Conservation (phyloP, 2,329 filamentous ascomycete genomes). For the Colletotrichum sp. region DNA sequence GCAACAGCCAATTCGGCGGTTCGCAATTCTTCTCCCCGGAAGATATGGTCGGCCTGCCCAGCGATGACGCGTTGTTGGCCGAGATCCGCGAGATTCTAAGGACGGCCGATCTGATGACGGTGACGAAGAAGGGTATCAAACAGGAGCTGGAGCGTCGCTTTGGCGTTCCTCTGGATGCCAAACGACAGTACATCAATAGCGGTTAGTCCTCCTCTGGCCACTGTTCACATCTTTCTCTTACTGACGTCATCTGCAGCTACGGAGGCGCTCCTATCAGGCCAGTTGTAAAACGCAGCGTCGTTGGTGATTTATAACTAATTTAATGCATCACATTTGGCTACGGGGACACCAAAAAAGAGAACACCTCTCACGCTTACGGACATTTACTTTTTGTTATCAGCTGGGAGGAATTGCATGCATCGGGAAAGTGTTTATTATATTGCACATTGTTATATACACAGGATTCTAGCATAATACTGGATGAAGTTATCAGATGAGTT, state of each 20-base stretch:
- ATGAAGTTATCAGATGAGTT: background rate
- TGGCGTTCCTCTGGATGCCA: conserved; percentile 82
- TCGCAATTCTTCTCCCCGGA: conserved; percentile 65
- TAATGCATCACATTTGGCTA: conserved; percentile 11
- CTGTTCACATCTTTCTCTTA: conserved; percentile 3
- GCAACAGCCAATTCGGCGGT: conserved; percentile 66
- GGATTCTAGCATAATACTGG: conserved; percentile 14
- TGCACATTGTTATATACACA: background rate
- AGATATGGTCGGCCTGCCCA: conserved; percentile 78
- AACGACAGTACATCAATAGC: conserved; percentile 92
- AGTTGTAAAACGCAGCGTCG: conserved; percentile 56
- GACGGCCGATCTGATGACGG: conserved; percentile 93
- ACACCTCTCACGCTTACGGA: background rate
- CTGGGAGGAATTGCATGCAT: background rate
- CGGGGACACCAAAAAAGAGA: background rate
- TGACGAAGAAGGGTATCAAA: conserved; percentile 99
- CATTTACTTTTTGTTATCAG: background rate
- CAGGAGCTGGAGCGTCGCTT: conserved; percentile 90
- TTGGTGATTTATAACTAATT: conserved; percentile 1
- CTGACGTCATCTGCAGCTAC: conserved; percentile 58
- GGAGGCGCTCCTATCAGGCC: conserved; percentile 79
- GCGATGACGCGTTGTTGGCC: conserved; percentile 86
- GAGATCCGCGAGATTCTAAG: conserved; percentile 95
- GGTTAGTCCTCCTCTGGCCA: conserved; percentile 62
- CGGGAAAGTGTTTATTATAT: background rate